Percentiles rank a stretch among this genome's conserved stretches.
Conservation (phyloP, 2,329 filamentous ascomycete genomes). For the Dothistroma septosporum region DNA sequence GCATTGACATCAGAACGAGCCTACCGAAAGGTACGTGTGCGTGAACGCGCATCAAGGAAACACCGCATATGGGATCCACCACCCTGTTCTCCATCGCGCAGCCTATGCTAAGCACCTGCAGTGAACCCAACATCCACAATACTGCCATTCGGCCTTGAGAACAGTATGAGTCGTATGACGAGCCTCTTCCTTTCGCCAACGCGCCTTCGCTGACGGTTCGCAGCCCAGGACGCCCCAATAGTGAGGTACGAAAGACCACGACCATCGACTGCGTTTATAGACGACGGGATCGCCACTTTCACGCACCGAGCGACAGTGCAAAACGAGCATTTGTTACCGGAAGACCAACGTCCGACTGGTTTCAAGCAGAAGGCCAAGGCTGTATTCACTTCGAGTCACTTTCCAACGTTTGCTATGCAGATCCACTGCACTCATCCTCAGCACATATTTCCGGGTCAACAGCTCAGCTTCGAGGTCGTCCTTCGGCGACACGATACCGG, state of each 20-base stretch:
- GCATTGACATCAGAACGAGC: slow-evolving; percentile 17
- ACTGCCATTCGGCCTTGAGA: neutral
- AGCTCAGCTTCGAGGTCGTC: slow-evolving; percentile 15
- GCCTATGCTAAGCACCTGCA: neutral
- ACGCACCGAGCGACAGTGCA: slow-evolving; percentile 15
- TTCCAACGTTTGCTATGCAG: slow-evolving; percentile 20
- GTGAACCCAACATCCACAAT: slow-evolving; percentile 6
- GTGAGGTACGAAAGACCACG: slow-evolving; percentile 2
- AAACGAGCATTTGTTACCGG: slow-evolving; percentile 22
- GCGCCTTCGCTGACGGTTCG: neutral
- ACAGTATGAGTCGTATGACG: neutral
- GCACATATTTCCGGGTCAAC: slow-evolving; percentile 17
- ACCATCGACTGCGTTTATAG: slow-evolving; percentile 3
- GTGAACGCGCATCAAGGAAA: neutral
- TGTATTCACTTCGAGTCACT: slow-evolving; percentile 20
- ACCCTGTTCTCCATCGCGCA: neutral
- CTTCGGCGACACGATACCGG: slow-evolving; percentile 14
- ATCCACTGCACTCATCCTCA: slow-evolving; percentile 17
- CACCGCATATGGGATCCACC: no score
- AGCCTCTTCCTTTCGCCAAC: neutral
- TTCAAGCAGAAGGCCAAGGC: slow-evolving; percentile 25
- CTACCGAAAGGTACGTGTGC: slow-evolving; percentile 4
- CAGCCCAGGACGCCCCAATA: neutral
- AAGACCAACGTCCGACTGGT: slow-evolving; percentile 18
- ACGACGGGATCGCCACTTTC: slow-evolving; percentile 5